phyloP scores from a whole-genome alignment of 495 filamentous ascomycete genomes.

The Alectoria sarmentosa region DNA sequence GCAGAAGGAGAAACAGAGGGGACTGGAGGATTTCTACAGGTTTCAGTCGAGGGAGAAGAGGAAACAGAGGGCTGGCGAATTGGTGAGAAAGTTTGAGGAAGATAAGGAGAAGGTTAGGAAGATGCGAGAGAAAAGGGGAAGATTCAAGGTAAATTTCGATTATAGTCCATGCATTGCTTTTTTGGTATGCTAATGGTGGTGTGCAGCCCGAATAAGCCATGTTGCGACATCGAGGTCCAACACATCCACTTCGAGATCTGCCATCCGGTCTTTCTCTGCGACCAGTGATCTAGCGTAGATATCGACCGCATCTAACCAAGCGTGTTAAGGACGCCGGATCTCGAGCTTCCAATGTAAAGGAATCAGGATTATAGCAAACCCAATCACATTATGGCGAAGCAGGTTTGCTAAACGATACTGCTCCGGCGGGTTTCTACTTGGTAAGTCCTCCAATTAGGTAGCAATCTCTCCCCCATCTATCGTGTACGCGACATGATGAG shows the following conservation, averaged over 20 bases:
- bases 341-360: too few species aligned
- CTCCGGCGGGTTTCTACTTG: background rate
- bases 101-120: slow-evolving; percentile 48
- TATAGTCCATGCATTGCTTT: background rate
- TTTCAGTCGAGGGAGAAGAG: slow-evolving; percentile 87
- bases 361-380: too few species aligned
- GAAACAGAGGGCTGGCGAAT: slow-evolving; percentile 69
- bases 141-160: slow-evolving; percentile 38
- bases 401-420: too few species aligned
- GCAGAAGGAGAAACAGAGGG: slow-evolving; percentile 64
- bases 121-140: slow-evolving; percentile 45
- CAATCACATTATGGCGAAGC: too few species aligned
- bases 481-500: slow-evolving; percentile 37
- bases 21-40: slow-evolving; percentile 77
- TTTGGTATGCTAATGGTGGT: slow-evolving; percentile 18
- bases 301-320: background rate
- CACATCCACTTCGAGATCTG: background rate
- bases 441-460: background rate
- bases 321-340: background rate
- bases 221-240: too few species aligned
- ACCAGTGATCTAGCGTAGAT: background rate
- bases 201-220: slow-evolving; percentile 39
- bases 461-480: background rate
- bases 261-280: too few species aligned
- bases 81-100: slow-evolving; percentile 50